Base-by-base conservation (phyloP, 176 grass and related monocot species). In the Puccinellia tenuiflora region DNA sequence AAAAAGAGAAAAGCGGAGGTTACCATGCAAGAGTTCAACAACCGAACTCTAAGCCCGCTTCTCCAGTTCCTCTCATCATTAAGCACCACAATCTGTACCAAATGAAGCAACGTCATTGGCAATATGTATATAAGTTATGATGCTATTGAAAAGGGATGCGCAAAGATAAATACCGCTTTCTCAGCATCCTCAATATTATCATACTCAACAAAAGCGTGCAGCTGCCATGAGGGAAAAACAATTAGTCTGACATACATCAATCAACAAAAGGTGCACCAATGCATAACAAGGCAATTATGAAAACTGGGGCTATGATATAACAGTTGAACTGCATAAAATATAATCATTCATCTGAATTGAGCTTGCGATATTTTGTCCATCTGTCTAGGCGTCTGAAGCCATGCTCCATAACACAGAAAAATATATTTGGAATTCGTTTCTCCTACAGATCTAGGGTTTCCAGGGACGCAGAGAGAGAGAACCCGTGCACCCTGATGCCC, bases 21-120 rank as follows among this genome's bases (percentile, higher is more conserved):
- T 90, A 99, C 96, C 87, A 99, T 78, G 85, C 91, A 96, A 92
- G 85, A 91, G 50, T 88, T 92, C 78, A 96, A 71, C 56, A 94
- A 79, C 61, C 91, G 91, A 85, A 99, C 91, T 99, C 93, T 91
- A 21, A 99, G 85, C 26, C 93, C 93, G 68, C 45, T 96, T 91
- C 96, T 94, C 96, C 96, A 96, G 89, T 99, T 99, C 83, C 88
- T 95, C 63, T 99, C 96, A 87, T 96, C 93, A 90, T 99, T 99
- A 63, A 99, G 93, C 43, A 94, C 96, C 51, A 76, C 11, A 89
- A 96, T 88, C 96, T 99, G 80, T 35, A 71, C 76, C 20, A 15
- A 37, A 79, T 22, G 45, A 70, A 80, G 26, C 55, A 74, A 73
- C 47, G 31, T 81, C 80, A 86, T 22, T 82, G 62, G 77, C 29